Evolutionary conservation across 176 grass and related monocot genomes (phyloP).

Genomic region (Carex kokanica): DNA sequence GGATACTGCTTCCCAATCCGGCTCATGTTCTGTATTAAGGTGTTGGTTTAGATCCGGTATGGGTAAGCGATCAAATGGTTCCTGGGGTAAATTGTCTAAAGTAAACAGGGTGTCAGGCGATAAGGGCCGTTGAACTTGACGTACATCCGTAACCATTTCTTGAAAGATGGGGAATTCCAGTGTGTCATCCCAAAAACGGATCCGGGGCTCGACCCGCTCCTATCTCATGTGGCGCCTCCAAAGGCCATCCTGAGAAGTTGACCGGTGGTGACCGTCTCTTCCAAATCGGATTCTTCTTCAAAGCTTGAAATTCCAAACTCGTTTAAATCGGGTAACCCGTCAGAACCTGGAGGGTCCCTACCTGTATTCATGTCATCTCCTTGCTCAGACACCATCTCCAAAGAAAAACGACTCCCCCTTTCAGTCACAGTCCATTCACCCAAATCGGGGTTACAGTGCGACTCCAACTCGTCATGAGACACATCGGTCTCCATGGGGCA

Average conservation of each 20-base stretch:
- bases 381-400: not conserved
- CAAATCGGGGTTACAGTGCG: not conserved
- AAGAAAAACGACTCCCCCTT: not conserved
- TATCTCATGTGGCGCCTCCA: not conserved
- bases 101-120: not conserved
- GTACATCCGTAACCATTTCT: not conserved
- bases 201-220: not conserved
- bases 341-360: not conserved
- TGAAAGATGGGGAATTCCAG: not conserved
- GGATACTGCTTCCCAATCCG: slow-evolving; percentile 45
- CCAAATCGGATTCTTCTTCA: not conserved
- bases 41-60: slow-evolving; percentile 40
- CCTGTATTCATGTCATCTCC: not conserved
- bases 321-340: not conserved
- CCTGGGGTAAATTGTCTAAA: not conserved
- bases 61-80: slow-evolving; percentile 47
- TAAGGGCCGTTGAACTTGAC: not conserved
- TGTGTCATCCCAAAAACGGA: not conserved
- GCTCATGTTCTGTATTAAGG: slow-evolving; percentile 26
- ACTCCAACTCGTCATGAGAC: not conserved
- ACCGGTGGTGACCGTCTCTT: not conserved
- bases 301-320: not conserved
- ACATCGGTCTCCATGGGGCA: not conserved
- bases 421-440: not conserved
- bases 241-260: not conserved